Conservation (phyloP, 2,329 filamentous ascomycete genomes). For the Didymella glomerata region DNA sequence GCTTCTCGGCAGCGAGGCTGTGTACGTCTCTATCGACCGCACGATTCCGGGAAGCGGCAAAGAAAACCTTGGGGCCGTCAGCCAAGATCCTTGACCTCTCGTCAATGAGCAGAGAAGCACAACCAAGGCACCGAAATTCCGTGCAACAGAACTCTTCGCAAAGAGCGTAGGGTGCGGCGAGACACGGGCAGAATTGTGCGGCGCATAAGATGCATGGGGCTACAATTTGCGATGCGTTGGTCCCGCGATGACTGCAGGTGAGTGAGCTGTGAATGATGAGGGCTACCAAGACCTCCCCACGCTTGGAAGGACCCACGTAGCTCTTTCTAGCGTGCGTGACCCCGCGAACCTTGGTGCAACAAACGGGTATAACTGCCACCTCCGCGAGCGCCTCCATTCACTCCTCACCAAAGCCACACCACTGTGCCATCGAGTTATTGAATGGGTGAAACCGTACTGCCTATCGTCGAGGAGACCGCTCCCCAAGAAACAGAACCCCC, state of each 20-base stretch:
- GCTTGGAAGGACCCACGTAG: constrained; percentile 43
- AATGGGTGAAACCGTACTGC: constrained; percentile 54
- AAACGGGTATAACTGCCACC: constrained; percentile 46
- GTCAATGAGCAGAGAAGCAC: constrained; percentile 20
- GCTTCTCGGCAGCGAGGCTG: constrained; percentile 44
- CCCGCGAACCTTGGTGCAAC: constrained; percentile 38
- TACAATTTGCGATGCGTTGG: constrained; percentile 9
- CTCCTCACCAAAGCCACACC: constrained; percentile 42
- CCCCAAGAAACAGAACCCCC: constrained; percentile 53
- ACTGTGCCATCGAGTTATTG: constrained; percentile 50
- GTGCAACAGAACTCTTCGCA: constrained; percentile 8
- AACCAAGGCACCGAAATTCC: constrained; percentile 11
- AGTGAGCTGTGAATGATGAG: constrained; percentile 33
- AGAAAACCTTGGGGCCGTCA: constrained; percentile 41
- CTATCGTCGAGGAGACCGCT: constrained; percentile 53
- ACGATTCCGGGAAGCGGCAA: constrained; percentile 34
- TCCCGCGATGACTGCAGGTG: constrained; percentile 20
- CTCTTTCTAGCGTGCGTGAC: constrained; percentile 40
- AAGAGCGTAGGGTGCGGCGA: constrained; percentile 10
- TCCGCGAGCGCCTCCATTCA: constrained; percentile 31
- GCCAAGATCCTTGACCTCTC: constrained; percentile 45
- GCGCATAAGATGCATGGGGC: constrained; percentile 18
- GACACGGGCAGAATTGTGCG: constrained; percentile 16
- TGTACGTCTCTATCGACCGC: constrained; percentile 25
- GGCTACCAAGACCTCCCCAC: constrained; percentile 27